These are phyloP conservation scores for Pseudogymnoascus sp. DNA, from an alignment of 2,329 filamentous ascomycete genomes.

Conservation along the genomic window DNA sequence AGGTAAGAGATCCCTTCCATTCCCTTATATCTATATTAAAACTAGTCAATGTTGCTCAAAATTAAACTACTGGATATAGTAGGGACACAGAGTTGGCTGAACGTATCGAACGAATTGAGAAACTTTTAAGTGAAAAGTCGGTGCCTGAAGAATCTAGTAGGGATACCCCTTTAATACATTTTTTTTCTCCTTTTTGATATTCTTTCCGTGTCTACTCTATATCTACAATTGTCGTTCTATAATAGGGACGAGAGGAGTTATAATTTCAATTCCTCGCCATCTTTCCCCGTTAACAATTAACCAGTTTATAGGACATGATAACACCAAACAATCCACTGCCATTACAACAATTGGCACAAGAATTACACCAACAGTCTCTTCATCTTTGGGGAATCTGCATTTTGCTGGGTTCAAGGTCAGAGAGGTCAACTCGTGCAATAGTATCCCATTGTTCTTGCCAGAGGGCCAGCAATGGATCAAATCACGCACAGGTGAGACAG, in stretches of 20 bases:
- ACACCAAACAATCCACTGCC: neutral
- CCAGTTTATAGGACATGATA: neutral
- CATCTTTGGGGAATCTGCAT: constrained; percentile 31
- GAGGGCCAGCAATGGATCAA: constrained; percentile 41
- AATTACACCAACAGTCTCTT: neutral
- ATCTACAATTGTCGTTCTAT: neutral
- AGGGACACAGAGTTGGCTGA: neutral
- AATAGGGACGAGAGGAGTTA: neutral
- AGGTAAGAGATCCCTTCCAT: constrained; percentile 18
- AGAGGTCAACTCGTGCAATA: constrained; percentile 37
- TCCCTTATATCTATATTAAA: constrained; percentile 28
- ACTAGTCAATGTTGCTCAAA: constrained; percentile 2
- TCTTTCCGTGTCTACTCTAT: neutral
- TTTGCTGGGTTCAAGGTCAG: constrained; percentile 41
- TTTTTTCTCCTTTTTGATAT: neutral
- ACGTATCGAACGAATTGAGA: neutral
- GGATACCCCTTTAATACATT: neutral
- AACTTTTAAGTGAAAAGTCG: neutral
- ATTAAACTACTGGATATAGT: neutral
- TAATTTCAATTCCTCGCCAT: neutral
- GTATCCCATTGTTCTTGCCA: constrained; percentile 41
- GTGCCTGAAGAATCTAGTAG: neutral
- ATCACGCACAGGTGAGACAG: constrained; percentile 34
- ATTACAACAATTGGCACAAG: neutral
- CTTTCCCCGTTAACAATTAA: neutral